Evolutionary conservation across 805 yeast species (phyloP).

Genomic region (Lachancea lanzarotensis): DNA sequence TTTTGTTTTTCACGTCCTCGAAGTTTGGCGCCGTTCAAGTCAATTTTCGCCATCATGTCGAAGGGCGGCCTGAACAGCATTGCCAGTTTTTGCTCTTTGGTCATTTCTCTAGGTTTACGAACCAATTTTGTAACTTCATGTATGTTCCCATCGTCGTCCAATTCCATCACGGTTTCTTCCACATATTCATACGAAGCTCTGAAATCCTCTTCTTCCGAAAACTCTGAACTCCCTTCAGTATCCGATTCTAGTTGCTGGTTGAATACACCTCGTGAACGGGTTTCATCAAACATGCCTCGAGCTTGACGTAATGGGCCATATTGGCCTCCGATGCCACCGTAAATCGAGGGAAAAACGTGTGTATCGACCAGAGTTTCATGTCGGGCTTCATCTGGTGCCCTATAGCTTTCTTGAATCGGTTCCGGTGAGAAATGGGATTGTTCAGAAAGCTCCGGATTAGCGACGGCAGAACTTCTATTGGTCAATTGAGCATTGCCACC

Average conservation of each 20-base stretch:
- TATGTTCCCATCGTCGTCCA: slow-evolving; percentile 35
- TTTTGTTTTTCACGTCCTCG: slow-evolving; percentile 55
- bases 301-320: slow-evolving; percentile 22
- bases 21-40: slow-evolving; percentile 65
- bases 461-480: slow-evolving; percentile 14
- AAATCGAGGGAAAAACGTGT: slow-evolving; percentile 31
- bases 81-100: slow-evolving; percentile 55
- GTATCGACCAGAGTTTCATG: slow-evolving; percentile 57
- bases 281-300: slow-evolving; percentile 31
- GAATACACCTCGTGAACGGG: slow-evolving; percentile 32
- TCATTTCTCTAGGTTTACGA: slow-evolving; percentile 18
- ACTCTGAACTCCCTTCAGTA: slow-evolving; percentile 34
- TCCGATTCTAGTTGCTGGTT: slow-evolving; percentile 32
- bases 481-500: slow-evolving; percentile 33
- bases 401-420: slow-evolving; percentile 42
- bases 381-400: slow-evolving; percentile 68
- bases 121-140: slow-evolving; percentile 28
- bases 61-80: slow-evolving; percentile 88
- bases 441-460: slow-evolving; percentile 53
- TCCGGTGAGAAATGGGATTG: slow-evolving; percentile 56
- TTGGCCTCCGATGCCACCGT: slow-evolving; percentile 36
- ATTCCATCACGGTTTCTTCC: slow-evolving; percentile 29
- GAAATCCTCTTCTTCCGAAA: slow-evolving; percentile 32
- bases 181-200: slow-evolving; percentile 31
- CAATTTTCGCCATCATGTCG: slow-evolving; percentile 66